Evolutionary conservation across 2,329 filamentous ascomycete species (phyloP), one percentile per base, ranked within the genome.

Genomic region (Nemania diffusa): DNA sequence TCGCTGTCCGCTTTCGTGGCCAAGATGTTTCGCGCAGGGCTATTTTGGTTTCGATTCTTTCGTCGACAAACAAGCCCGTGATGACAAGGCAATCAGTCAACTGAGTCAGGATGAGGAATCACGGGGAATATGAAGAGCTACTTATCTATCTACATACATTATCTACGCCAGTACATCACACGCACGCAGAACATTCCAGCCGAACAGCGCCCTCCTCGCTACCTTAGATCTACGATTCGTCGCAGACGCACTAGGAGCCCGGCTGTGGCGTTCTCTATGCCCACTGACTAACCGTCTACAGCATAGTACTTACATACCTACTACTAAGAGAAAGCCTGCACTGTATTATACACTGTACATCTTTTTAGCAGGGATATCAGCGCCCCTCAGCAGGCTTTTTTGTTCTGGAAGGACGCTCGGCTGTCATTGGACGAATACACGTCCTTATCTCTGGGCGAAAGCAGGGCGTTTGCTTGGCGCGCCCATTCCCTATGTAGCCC

Each of bases 391-490:
- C 52, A 51, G 4, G 11, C n/a, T n/a, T 32, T 22, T 64, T 64
- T 1, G n/a, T 50, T 53, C 58, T 63, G 3, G 37, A 62, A 27
- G 48, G 42, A 53, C 20, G 44, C 37, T 7, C 20, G 15, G 11
- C 42, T 61, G 26, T 56, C 13, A 70, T 70, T 70, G 68, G 68
- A 57, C 22, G 20, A 52, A 17, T 29, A 20, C 44, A 53, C 7
- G 17, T 62, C 34, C 68, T 70, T 70, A 70, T 70, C 68, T 70
- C 68, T 70, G 58, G 68, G 65, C 68, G 51, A 34, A 37, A 24
- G 22, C 62, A 70, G 61, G 61, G 68, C 29, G 24, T 61, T 32
- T 20, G 24, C 68, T 70, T 70, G 68, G 68, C 68, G 6, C 11
- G 48, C 34, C n/a, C n/a, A 42, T 53, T 61, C 53, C 55, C 65